These are phyloP conservation scores for Vachellia pachyceras DNA, from an alignment of 306 rosid species.

Conservation along the genomic window DNA sequence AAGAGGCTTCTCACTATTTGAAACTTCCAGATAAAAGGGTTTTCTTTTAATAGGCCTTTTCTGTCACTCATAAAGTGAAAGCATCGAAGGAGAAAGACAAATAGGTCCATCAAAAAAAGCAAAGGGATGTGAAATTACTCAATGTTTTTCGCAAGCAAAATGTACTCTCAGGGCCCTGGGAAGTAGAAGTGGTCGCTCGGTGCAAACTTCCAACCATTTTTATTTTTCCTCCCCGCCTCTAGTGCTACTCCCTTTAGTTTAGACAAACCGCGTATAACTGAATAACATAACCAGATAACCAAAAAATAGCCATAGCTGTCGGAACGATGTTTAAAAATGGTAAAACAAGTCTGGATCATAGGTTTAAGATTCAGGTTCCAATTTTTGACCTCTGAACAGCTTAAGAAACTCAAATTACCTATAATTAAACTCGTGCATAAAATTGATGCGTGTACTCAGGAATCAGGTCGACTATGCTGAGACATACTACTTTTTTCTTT, in stretches of 20 bases:
- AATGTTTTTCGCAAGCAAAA: neutral
- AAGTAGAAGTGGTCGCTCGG: no score
- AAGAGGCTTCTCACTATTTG: slow-evolving; percentile 13
- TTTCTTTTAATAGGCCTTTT: neutral
- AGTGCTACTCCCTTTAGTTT: neutral
- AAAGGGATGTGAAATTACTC: neutral
- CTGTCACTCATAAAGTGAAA: neutral
- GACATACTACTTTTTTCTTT: neutral
- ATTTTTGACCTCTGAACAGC: neutral
- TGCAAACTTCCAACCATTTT: neutral
- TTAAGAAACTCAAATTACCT: neutral
- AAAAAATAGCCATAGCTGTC: slow-evolving; percentile 16
- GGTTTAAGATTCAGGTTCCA: neutral
- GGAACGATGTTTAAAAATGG: neutral
- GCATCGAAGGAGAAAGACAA: slow-evolving; percentile 16
- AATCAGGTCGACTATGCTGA: neutral
- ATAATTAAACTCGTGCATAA: neutral
- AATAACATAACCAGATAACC: neutral
- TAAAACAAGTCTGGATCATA: neutral
- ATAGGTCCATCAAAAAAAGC: neutral
- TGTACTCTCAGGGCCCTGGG: neutral
- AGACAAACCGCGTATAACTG: neutral
- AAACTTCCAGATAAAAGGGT: slow-evolving; percentile 19
- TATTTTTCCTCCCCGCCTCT: neutral
- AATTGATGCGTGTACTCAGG: neutral